Percentiles rank a stretch among this genome's conserved stretches.
Evolutionary conservation across 192 early-diverging fungal species (phyloP).

Genomic region (Coemansia sp.): DNA sequence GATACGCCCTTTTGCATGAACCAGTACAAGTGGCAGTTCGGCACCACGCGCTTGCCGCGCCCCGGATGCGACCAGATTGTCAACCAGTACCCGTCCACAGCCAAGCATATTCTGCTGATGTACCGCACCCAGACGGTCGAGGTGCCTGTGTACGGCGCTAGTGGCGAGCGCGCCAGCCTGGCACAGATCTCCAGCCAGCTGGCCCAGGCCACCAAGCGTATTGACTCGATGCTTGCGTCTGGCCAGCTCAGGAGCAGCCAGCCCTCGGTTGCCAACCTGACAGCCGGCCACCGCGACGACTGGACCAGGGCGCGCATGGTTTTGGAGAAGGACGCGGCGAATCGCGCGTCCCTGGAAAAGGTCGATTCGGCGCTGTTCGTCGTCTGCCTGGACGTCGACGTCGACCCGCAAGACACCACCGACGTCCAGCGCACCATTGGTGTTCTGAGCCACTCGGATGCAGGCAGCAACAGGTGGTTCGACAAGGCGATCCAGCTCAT

Average conservation of each 20-base stretch:
- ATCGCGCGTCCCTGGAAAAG: constrained; percentile 58
- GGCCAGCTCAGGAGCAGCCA: constrained; percentile 1
- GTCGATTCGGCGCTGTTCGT: constrained; percentile 83
- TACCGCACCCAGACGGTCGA: constrained; percentile 80
- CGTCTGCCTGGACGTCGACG: constrained; percentile 77
- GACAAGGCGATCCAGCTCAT: constrained; percentile 93
- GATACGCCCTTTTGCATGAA: constrained; percentile 85
- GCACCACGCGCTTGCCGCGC: constrained; percentile 74
- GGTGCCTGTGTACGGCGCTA: constrained; percentile 69
- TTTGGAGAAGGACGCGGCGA: constrained; percentile 51
- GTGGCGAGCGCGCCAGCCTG: constrained; percentile 64
- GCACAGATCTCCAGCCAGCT: constrained; percentile 48
- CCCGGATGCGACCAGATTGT: constrained; percentile 67
- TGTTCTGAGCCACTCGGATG: constrained; percentile 74
- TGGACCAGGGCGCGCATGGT: constrained; percentile 67
- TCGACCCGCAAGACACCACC: constrained; percentile 58
- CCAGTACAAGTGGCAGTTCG: constrained; percentile 88
- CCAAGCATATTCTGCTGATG: constrained; percentile 82
- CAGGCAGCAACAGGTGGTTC: constrained; percentile 91
- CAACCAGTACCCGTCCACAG: constrained; percentile 67
- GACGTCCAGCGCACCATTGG: constrained; percentile 67
- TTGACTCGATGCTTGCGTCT: constrained; percentile 16
- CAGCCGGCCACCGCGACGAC: constrained; percentile 84
- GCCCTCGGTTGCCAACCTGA: constrained; percentile 74
- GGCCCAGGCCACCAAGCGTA: constrained; percentile 11